phyloP scores from a whole-genome alignment of 768 basidiomycete species.

The Cystobasidiopsis lactophilus region DNA sequence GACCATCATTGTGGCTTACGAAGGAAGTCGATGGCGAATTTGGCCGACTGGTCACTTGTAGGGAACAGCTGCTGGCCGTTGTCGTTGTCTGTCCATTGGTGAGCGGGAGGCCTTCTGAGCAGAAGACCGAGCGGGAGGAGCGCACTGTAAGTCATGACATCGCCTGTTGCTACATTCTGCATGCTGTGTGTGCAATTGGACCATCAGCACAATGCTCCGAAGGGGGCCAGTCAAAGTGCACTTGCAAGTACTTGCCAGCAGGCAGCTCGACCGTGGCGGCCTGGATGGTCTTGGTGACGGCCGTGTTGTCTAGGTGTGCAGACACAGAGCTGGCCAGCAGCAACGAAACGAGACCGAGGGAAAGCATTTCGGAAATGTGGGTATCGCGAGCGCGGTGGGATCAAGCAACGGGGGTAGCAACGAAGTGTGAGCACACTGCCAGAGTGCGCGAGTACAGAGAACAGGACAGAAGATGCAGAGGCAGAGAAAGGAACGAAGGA shows the following conservation, averaged over 20 bases:
- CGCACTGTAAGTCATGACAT: not conserved
- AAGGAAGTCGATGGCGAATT: no score
- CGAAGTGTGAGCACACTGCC: not conserved
- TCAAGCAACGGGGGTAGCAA: no score
- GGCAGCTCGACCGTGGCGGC: not conserved
- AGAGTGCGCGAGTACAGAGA: not conserved
- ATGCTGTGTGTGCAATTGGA: not conserved
- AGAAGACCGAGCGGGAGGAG: no score
- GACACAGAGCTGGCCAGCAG: not conserved
- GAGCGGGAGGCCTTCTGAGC: no score
- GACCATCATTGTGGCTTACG: no score
- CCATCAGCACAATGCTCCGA: no score
- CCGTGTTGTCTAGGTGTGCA: not conserved
- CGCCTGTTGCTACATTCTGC: not conserved
- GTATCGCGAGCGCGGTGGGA: no score
- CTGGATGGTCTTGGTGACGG: not conserved
- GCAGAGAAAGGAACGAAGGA: not conserved
- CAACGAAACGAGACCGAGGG: not conserved
- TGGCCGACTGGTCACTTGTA: not conserved
- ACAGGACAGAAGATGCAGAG: not conserved
- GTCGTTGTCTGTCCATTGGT: no score
- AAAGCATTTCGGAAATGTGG: not conserved
- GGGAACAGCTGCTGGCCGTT: not conserved
- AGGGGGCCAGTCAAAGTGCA: no score
- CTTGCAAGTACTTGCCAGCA: not conserved